Percentiles rank a stretch among this genome's conserved stretches.
Evolutionary conservation across 371 early-diverging fungal species (phyloP).

Genomic region (Saksenaea oblongispora): DNA sequence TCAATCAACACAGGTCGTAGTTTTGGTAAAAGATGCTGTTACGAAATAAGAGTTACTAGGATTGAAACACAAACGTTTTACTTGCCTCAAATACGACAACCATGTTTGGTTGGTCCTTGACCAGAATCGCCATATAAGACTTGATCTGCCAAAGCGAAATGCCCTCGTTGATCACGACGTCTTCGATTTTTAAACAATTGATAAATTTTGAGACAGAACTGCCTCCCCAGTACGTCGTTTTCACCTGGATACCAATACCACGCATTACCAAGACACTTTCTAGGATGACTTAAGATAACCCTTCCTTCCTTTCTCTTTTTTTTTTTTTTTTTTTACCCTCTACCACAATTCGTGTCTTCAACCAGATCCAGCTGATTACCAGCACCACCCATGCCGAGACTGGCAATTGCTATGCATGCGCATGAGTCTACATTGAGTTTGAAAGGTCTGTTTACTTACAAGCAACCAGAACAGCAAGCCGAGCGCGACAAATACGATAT

Average conservation of each 20-base stretch:
- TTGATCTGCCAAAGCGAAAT: slow-evolving; percentile 76
- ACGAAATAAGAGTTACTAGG: not conserved
- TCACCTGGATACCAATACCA: slow-evolving; percentile 73
- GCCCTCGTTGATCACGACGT: slow-evolving; percentile 76
- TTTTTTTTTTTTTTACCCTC: slow-evolving; percentile 1
- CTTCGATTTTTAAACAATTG: slow-evolving; percentile 58
- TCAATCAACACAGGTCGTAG: slow-evolving; percentile 52
- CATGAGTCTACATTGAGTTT: too few relatives aligned
- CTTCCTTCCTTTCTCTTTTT: not conserved
- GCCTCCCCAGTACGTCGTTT: slow-evolving; percentile 61
- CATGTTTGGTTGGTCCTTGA: slow-evolving; percentile 62
- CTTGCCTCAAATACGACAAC: slow-evolving; percentile 73
- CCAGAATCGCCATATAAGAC: slow-evolving; percentile 72
- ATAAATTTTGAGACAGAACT: slow-evolving; percentile 62
- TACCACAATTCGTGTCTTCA: slow-evolving; percentile 8
- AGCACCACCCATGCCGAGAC: not conserved
- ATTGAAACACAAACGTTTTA: not conserved
- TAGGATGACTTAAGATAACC: slow-evolving; percentile 13
- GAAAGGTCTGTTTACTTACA: not conserved
- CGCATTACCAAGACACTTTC: slow-evolving; percentile 66
- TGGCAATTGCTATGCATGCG: slow-evolving; percentile 10
- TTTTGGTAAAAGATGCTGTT: slow-evolving; percentile 57
- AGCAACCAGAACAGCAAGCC: not conserved
- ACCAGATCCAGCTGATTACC: slow-evolving; percentile 7
- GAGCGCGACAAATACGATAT: slow-evolving; percentile 6